Percentiles rank a stretch among this genome's conserved stretches.
Conservation (phyloP, 306 rosid genomes). For the Cicer yamashitae region DNA sequence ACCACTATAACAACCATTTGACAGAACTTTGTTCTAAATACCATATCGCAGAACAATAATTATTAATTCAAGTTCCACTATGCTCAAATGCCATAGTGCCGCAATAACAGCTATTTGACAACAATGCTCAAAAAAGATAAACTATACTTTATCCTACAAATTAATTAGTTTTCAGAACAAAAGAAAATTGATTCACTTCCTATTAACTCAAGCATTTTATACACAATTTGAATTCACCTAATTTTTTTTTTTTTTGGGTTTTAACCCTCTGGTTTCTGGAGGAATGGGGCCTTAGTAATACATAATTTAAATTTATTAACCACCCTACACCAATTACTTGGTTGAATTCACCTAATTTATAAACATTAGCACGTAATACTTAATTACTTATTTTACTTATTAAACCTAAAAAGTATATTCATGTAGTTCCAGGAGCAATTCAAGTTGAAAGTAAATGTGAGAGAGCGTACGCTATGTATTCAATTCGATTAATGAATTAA, state of each 20-base stretch:
- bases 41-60: too few relatives aligned
- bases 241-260: not conserved
- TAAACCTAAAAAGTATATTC: conserved; percentile 13
- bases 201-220: conserved; percentile 27
- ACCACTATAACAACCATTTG: too few relatives aligned
- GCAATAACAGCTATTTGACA: too few relatives aligned
- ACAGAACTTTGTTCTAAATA: too few relatives aligned
- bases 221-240: conserved; percentile 20
- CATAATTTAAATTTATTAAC: too few relatives aligned
- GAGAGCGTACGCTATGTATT: not conserved
- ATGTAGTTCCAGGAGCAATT: not conserved
- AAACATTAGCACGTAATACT: not conserved
- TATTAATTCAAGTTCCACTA: too few relatives aligned
- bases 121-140: not conserved
- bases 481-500: not conserved
- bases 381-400: not conserved
- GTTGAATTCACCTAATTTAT: conserved; percentile 12
- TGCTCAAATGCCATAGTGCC: too few relatives aligned
- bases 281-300: too few relatives aligned
- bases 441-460: conserved; percentile 11
- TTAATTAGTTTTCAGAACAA: not conserved
- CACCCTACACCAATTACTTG: too few relatives aligned
- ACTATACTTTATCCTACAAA: not conserved
- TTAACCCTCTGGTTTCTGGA: too few relatives aligned
- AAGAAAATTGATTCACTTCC: not conserved